Percentiles rank a stretch among this genome's conserved stretches.
These are phyloP conservation scores for Hibiscus trionum DNA, from an alignment of 345 rosid species.

Conservation along the genomic window DNA sequence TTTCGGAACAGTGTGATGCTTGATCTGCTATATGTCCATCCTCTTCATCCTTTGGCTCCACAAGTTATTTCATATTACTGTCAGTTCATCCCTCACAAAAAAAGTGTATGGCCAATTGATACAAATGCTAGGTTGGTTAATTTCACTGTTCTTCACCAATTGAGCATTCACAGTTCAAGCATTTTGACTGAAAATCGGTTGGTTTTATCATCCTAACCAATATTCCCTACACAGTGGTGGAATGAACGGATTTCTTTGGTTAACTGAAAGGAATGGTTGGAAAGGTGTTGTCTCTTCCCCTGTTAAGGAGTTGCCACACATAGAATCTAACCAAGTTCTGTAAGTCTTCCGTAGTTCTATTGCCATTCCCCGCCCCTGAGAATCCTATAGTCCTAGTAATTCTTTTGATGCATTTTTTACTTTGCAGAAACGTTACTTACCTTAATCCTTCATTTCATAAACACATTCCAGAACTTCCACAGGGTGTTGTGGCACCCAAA, in stretches of 20 bases:
- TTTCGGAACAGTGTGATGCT: constrained; percentile 76
- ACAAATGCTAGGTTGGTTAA: constrained; percentile 52
- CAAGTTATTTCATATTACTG: constrained; percentile 36
- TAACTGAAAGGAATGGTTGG: constrained; percentile 51
- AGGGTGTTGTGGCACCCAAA: constrained; percentile 57
- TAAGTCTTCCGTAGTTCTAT: constrained; percentile 34
- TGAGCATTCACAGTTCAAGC: constrained; percentile 2
- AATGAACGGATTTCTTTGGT: constrained; percentile 84
- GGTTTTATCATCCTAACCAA: constrained; percentile 14
- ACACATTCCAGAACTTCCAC: constrained; percentile 75
- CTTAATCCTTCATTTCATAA: constrained; percentile 40
- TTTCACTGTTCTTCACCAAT: background rate
- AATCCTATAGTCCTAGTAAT: constrained; percentile 1
- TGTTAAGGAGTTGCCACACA: constrained; percentile 53
- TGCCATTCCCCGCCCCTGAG: constrained; percentile 12
- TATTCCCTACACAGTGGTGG: constrained; percentile 54
- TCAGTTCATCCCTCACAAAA: constrained; percentile 30
- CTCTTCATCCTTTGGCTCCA: constrained; percentile 50
- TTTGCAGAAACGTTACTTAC: constrained; percentile 64
- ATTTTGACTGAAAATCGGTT: constrained; percentile 13
- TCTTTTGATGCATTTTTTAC: background rate
- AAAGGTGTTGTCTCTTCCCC: constrained; percentile 46
- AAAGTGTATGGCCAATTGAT: constrained; percentile 38
- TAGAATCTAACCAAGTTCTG: constrained; percentile 60
- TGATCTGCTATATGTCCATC: constrained; percentile 74